phyloP scores from a whole-genome alignment of 495 filamentous ascomycete species.

The Cercophora sp. region DNA sequence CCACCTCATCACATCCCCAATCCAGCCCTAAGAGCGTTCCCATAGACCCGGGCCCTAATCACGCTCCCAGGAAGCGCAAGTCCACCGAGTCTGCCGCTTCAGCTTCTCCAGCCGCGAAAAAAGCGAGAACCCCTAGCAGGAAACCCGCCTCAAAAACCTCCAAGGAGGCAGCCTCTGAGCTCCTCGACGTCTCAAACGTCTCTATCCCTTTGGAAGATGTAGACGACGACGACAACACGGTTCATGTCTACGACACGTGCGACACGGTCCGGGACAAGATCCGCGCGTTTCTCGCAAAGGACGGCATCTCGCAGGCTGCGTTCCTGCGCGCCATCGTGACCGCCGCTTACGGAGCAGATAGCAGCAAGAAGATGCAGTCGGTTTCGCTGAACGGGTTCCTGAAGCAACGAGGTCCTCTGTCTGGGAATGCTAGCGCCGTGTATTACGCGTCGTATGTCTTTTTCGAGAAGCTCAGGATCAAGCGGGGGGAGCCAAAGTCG shows the following conservation, averaged over 20 bases:
- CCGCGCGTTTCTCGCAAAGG: constrained; percentile 36
- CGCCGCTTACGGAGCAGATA: constrained; percentile 24
- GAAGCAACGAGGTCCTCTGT: constrained; percentile 36
- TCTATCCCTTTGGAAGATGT: constrained; percentile 20
- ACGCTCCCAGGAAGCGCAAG: background rate
- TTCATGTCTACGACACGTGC: constrained; percentile 49
- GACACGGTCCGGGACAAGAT: constrained; percentile 52
- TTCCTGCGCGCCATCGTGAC: constrained; percentile 40
- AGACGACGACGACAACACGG: constrained; percentile 17
- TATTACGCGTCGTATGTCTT: constrained; percentile 47
- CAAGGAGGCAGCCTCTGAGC: background rate
- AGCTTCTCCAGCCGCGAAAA: background rate
- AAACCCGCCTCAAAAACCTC: background rate
- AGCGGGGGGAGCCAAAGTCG: constrained; percentile 45
- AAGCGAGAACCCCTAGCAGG: background rate
- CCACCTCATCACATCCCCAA: too few relatives aligned
- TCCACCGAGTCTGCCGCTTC: background rate
- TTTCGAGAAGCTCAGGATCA: constrained; percentile 52
- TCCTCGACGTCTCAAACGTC: background rate
- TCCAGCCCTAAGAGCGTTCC: too few relatives aligned
- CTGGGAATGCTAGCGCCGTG: constrained; percentile 37
- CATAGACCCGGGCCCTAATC: too few relatives aligned
- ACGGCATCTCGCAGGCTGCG: constrained; percentile 37
- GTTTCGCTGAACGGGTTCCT: background rate
- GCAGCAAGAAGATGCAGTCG: constrained; percentile 11